Conservation (phyloP, 164 flowering plant genomes). For the Umbilicus rupestris region DNA sequence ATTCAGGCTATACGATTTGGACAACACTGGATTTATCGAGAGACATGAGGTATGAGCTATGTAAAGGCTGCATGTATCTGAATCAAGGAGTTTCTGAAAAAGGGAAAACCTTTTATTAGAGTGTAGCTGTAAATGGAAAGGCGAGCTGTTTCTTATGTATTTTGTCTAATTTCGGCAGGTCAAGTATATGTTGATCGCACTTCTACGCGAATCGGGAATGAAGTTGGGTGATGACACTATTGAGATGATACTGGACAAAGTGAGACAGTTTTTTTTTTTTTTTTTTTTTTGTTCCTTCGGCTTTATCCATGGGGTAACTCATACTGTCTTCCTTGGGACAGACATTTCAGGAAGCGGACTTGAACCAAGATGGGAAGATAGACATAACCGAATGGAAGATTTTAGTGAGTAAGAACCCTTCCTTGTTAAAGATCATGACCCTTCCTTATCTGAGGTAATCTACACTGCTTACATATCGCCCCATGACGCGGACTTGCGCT, state of each 20-base stretch:
- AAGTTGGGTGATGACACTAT: conserved; percentile 87
- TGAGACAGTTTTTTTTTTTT: conserved; percentile 13
- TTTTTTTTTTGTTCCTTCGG: no score
- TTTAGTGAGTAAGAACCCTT: conserved; percentile 68
- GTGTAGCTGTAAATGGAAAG: no score
- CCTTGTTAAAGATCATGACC: conserved; percentile 67
- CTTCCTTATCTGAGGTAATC: conserved; percentile 59
- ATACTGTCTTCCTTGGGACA: conserved; percentile 16
- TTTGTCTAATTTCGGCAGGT: conserved; percentile 75
- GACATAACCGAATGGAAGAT: conserved; percentile 79
- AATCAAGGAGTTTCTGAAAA: background rate
- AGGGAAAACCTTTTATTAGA: no score
- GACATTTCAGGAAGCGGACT: conserved; percentile 86
- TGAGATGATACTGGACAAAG: conserved; percentile 87
- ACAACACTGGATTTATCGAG: conserved; percentile 81
- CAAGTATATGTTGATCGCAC: conserved; percentile 92
- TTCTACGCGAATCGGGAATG: conserved; percentile 87
- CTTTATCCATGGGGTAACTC: no score
- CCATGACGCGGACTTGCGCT: background rate
- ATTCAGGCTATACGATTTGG: conserved; percentile 91
- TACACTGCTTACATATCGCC: background rate
- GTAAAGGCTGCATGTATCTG: background rate
- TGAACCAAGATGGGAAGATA: conserved; percentile 75
- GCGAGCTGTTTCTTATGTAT: background rate
- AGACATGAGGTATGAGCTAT: conserved; percentile 65